Evolutionary conservation across 805 yeast species (phyloP).

Genomic region (Saccharomycopsis sp.): DNA sequence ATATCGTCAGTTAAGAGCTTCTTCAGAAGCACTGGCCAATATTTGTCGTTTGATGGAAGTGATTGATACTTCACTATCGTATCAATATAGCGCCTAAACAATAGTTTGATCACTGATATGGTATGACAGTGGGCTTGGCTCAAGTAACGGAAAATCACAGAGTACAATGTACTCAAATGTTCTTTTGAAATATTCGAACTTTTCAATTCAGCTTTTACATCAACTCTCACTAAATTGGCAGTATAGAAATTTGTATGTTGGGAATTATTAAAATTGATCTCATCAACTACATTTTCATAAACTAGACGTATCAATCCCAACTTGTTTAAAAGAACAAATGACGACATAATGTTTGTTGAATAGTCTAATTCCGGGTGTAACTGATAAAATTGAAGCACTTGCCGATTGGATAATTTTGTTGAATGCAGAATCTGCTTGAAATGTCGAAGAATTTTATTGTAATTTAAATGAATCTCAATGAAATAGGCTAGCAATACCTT

Average conservation of each 20-base stretch:
- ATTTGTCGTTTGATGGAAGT: background rate
- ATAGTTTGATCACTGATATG: background rate
- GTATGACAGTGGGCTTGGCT: background rate
- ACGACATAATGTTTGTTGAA: conserved; percentile 1
- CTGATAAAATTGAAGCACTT: background rate
- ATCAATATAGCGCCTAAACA: conserved; percentile 11
- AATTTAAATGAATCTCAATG: conserved; percentile 12
- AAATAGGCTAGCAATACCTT: conserved; percentile 12
- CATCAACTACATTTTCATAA: conserved; percentile 6
- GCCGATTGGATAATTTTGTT: conserved; percentile 1
- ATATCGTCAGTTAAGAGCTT: conserved; percentile 5
- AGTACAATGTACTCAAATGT: conserved; percentile 13
- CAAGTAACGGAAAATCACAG: conserved; percentile 7
- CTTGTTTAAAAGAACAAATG: conserved; percentile 15
- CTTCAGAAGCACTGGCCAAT: conserved; percentile 2
- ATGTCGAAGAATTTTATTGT: conserved; percentile 2
- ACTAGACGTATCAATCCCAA: conserved; percentile 12
- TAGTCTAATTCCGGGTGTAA: background rate
- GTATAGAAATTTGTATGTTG: conserved; percentile 9
- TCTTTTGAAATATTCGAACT: conserved; percentile 7
- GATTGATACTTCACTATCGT: conserved; percentile 7
- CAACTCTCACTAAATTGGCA: conserved; percentile 5
- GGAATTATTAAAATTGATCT: conserved; percentile 11
- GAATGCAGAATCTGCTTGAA: background rate
- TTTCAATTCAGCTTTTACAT: conserved; percentile 8